A percentile compares a stretch with the other conserved stretches of the same genome.
These are phyloP conservation scores for Geosmithia putterillii DNA, from an alignment of 2,329 filamentous ascomycete genomes.

Conservation along the genomic window DNA sequence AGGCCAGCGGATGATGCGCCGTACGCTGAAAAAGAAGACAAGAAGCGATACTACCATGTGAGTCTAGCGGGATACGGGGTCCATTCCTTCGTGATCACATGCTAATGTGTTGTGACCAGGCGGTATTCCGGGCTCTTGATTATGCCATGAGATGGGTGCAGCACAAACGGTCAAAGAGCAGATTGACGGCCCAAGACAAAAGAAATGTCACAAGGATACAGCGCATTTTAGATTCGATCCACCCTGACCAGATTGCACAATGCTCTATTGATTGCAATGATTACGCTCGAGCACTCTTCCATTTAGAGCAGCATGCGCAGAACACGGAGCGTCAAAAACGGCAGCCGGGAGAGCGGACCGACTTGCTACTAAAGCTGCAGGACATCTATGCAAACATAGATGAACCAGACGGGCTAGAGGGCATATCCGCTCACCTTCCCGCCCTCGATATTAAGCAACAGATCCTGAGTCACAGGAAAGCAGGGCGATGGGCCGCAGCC, in stretches of 20 bases:
- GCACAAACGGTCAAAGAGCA: slow-evolving; percentile 38
- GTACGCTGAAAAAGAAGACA: slow-evolving; percentile 56
- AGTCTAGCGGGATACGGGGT: slow-evolving; percentile 11
- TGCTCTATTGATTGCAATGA: slow-evolving; percentile 90
- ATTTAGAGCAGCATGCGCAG: slow-evolving; percentile 81
- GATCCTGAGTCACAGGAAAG: slow-evolving; percentile 82
- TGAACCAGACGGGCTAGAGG: slow-evolving; percentile 91
- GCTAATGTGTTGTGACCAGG: slow-evolving; percentile 34
- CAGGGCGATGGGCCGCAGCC: slow-evolving; percentile 84
- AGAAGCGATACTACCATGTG: slow-evolving; percentile 81
- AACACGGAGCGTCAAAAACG: slow-evolving; percentile 31
- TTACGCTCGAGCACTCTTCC: slow-evolving; percentile 82
- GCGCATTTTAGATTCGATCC: slow-evolving; percentile 48
- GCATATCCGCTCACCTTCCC: slow-evolving; percentile 77
- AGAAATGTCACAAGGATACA: slow-evolving; percentile 36
- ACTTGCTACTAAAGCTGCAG: slow-evolving; percentile 67
- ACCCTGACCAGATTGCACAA: slow-evolving; percentile 61
- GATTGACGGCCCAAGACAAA: slow-evolving; percentile 23
- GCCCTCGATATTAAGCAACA: slow-evolving; percentile 89
- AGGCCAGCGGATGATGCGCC: slow-evolving; percentile 35
- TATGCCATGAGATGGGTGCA: slow-evolving; percentile 88
- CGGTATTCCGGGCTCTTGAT: slow-evolving; percentile 80
- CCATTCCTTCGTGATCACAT: not conserved
- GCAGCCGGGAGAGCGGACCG: slow-evolving; percentile 41
- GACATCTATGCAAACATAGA: slow-evolving; percentile 96